Percentiles rank a stretch among this genome's conserved stretches.
Conservation (phyloP, 441 rosid species). For the Gossypium schwendimanii region DNA sequence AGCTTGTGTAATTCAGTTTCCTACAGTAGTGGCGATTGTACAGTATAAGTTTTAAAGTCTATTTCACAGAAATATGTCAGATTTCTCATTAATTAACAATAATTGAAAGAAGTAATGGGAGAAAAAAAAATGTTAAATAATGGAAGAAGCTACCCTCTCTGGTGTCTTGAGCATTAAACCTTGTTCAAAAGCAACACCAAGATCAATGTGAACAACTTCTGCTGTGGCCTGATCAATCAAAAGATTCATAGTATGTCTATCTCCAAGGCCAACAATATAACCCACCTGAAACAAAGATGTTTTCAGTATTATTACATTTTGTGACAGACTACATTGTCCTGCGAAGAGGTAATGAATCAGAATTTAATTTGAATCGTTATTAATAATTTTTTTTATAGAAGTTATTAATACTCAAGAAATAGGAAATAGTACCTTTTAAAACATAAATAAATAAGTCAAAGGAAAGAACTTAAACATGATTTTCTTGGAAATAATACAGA, state of each 20-base stretch:
- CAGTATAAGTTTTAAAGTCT: neutral
- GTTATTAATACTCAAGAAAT: neutral
- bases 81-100: neutral
- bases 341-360: neutral
- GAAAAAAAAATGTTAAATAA: conserved; percentile 6
- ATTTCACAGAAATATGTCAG: conserved; percentile 1
- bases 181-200: conserved; percentile 99
- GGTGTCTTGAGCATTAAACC: conserved; percentile 99
- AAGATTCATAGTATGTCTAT: conserved; percentile 90
- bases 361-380: neutral
- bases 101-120: conserved; percentile 9
- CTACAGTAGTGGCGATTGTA: neutral
- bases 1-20: neutral
- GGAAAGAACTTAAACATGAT: neutral
- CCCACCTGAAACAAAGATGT: conserved; percentile 62
- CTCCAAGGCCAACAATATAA: conserved; percentile 97
- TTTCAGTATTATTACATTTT: conserved; percentile 2
- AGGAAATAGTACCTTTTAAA: neutral
- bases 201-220: conserved; percentile 98
- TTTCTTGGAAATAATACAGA: neutral
- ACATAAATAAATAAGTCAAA: neutral
- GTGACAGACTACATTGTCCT: conserved; percentile 1
- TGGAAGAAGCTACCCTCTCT: conserved; percentile 55
- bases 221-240: conserved; percentile 93
- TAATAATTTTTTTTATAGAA: neutral